Evolutionary conservation across 164 flowering plant genomes (phyloP).

Genomic region (Dillenia suffruticosa): DNA sequence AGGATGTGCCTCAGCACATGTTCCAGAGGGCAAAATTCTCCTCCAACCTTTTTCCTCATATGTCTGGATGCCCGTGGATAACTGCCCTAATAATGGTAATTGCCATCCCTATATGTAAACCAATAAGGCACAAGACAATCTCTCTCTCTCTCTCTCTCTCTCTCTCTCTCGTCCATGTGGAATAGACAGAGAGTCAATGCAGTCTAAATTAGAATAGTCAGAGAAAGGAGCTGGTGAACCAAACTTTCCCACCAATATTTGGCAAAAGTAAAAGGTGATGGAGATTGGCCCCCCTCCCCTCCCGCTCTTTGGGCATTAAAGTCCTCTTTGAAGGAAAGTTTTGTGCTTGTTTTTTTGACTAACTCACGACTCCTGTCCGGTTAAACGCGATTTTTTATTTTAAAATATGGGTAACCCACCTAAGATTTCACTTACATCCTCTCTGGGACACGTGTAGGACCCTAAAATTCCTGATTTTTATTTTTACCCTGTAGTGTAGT

Average conservation of each 20-base stretch:
- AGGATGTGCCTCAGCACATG: too few species aligned
- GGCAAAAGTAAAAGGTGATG: conserved; percentile 3
- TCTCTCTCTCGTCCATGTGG: neutral
- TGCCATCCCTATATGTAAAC: too few species aligned
- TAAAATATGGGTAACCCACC: neutral
- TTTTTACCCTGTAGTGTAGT: too few species aligned
- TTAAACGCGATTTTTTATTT: neutral
- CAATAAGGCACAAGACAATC: too few species aligned
- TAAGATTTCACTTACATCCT: too few species aligned
- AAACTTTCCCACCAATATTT: conserved; percentile 29
- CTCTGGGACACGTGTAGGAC: too few species aligned
- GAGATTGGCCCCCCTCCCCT: conserved; percentile 4
- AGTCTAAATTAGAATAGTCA: conserved; percentile 16
- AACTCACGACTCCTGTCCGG: conserved; percentile 7
- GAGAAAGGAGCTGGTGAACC: conserved; percentile 34
- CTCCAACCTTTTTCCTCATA: too few species aligned
- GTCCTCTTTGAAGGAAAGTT: conserved; percentile 17
- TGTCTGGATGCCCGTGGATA: too few species aligned
- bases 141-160: neutral
- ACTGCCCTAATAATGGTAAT: too few species aligned
- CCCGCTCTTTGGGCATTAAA: conserved; percentile 5
- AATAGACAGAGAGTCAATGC: neutral
- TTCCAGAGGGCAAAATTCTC: too few species aligned
- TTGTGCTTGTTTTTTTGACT: conserved; percentile 19
- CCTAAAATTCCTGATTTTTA: too few species aligned